These are phyloP conservation scores for Acanthamoeba lenticulata DNA, from an alignment of 208 protist species.

Conservation along the genomic window DNA sequence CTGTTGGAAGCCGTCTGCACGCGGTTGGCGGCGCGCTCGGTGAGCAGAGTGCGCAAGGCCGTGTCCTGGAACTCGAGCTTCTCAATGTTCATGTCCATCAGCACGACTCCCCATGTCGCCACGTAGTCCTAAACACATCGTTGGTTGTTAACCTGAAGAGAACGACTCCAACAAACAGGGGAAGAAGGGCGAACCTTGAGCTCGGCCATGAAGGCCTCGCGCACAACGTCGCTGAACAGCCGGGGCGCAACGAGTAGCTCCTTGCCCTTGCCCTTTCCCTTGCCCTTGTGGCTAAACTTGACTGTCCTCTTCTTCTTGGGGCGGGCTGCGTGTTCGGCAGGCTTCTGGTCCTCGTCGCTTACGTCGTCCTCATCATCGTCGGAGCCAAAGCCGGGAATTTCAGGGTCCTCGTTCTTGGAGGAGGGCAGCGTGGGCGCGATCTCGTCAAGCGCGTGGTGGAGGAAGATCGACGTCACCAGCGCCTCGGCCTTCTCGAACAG, in stretches of 20 bases:
- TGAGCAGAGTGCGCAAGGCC: background rate
- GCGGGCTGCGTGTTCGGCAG: background rate
- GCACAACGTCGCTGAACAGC: background rate
- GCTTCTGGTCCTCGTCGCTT: background rate
- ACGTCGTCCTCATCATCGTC: too few species aligned
- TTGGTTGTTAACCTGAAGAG: background rate
- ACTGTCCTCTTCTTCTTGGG: background rate
- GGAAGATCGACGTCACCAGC: conserved; percentile 10
- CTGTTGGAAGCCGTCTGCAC: background rate
- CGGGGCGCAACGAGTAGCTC: background rate
- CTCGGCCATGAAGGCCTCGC: background rate
- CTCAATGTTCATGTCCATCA: background rate
- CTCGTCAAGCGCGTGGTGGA: background rate
- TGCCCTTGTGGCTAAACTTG: background rate
- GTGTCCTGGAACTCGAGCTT: background rate
- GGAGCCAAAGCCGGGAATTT: background rate
- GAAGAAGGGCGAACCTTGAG: background rate
- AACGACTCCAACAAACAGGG: too few species aligned
- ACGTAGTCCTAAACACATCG: background rate
- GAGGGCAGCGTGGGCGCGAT: background rate
- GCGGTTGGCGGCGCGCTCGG: background rate
- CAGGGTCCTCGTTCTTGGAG: background rate
- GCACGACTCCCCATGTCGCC: background rate
- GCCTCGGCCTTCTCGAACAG: conserved; percentile 20
- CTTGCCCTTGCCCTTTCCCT: background rate